phyloP scores from a whole-genome alignment of 768 basidiomycete species.

The Hortiboletus campestris region DNA sequence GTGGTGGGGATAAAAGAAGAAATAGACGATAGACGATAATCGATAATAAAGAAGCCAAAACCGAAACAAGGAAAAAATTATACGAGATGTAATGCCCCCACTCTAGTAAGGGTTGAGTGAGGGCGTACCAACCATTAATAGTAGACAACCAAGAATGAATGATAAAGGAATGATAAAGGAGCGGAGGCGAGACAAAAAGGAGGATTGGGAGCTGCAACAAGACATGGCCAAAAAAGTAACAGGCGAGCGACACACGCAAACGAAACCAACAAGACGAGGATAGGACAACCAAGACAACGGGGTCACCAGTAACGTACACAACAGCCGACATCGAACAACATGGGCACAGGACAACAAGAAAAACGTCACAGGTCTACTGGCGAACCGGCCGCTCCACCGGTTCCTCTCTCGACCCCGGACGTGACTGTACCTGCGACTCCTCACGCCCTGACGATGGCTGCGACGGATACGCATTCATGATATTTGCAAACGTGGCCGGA shows the following conservation, averaged over 20 bases:
- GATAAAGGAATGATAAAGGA: background rate
- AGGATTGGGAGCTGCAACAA: background rate
- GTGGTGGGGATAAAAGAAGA: background rate
- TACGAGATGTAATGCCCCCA: slow-evolving; percentile 6
- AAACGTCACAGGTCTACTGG: slow-evolving; percentile 4
- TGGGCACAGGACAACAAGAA: background rate
- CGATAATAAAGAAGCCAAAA: background rate
- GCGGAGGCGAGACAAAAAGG: background rate
- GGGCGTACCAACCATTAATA: background rate
- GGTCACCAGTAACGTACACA: slow-evolving; percentile 6
- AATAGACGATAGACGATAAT: slow-evolving; percentile 2
- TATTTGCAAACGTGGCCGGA: slow-evolving; percentile 61
- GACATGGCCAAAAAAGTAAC: background rate
- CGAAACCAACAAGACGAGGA: background rate
- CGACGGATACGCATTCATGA: slow-evolving; percentile 67
- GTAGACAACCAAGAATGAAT: background rate
- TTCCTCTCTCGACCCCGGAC: slow-evolving; percentile 28
- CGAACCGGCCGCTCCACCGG: slow-evolving; percentile 14
- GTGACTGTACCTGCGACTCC: slow-evolving; percentile 25
- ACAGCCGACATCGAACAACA: background rate
- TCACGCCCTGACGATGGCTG: slow-evolving; percentile 25
- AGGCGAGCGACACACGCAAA: slow-evolving; percentile 2
- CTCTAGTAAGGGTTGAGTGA: background rate
- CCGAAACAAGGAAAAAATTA: slow-evolving; percentile 12
- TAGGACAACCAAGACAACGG: background rate